Evolutionary conservation across 495 filamentous ascomycete species (phyloP), one percentile per base, ranked within the genome.

Genomic region (Penicillium turbatum): DNA sequence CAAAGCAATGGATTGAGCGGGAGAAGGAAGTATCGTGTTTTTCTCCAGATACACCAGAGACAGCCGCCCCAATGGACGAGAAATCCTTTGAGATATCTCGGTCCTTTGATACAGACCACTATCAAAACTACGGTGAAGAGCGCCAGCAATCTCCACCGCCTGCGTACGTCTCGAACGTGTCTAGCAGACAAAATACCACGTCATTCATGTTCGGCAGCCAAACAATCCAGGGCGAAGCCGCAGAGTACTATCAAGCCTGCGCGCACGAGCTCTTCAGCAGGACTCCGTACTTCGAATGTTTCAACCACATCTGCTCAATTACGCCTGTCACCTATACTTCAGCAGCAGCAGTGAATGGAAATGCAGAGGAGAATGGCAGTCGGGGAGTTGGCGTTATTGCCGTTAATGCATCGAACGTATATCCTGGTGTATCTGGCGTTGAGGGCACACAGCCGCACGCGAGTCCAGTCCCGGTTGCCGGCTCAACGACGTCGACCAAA

Each of bases 201-300:
- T 68, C 67, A 3, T 62, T 64, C 17, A 68, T 68, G 54, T 69
- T 68, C 39, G 53, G 64, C 13, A 62, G 65, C 44, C 53, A 55
- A 24, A 8, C 57, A 43, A 65, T 72, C 2, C 61, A 73, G 13
- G 78, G 78, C 13, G 56, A 67, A 35, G 75, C 76, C 3, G 76
- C 78, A 4, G 78, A 81, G 56, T 81, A 81, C 46, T 81, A 74
- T 30, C 74, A 80, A 51, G 78, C 76, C 6, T 77, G 75, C 59
- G 70, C 75, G 0, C 75, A 80, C 56, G 78, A 81, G 35, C 53
- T 77, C 27, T 74, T 78, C 44, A 78, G 72, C 54, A 63, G 66
- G 26, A 71, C 62, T 6, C 74, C 77, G 0, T 79, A 74, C 51
- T 81, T 81, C 48, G 72, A 77, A 38, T 80, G 78, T 38, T 42